A percentile compares a stretch with the other conserved stretches of the same genome.
Conservation (phyloP, 495 filamentous ascomycete genomes). For the Trichoderma gamsii region DNA sequence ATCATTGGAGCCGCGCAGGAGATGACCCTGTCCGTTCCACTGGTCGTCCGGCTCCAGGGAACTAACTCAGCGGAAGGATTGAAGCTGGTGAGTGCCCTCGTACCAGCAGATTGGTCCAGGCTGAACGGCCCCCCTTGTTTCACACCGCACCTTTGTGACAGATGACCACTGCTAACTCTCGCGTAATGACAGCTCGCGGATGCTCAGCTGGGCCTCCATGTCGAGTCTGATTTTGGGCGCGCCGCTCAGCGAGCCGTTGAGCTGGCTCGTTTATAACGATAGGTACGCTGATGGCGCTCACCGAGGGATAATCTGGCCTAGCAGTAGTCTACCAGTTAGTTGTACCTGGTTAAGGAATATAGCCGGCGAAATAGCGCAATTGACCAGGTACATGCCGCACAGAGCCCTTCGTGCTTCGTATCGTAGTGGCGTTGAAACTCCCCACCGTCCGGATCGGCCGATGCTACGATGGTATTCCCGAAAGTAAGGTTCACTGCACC, state of each 20-base stretch:
- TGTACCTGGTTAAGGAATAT: too few species aligned
- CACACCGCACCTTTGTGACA: not conserved
- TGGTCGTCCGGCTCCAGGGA: conserved; percentile 78
- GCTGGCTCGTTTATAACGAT: not conserved
- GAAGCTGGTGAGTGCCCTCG: conserved; percentile 52
- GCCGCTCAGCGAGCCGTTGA: conserved; percentile 12
- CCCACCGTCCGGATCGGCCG: not conserved
- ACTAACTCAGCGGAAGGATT: conserved; percentile 75
- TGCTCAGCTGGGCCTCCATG: conserved; percentile 10
- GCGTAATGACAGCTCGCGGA: conserved; percentile 12
- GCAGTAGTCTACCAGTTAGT: too few species aligned
- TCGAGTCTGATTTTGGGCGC: conserved; percentile 13
- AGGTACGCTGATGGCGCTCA: not conserved
- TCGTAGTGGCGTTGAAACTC: too few species aligned
- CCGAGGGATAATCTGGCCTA: not conserved
- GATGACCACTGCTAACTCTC: not conserved
- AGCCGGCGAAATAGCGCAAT: not conserved
- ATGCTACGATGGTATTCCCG: conserved; percentile 7
- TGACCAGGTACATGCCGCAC: not conserved
- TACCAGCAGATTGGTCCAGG: conserved; percentile 3
- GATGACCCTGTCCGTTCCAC: conserved; percentile 58
- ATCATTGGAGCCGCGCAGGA: conserved; percentile 73
- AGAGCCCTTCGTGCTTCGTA: not conserved
- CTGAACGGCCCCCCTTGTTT: not conserved
- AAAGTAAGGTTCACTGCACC: not conserved